phyloP scores from a whole-genome alignment of 257 asterid species.

The Gynochthodes officinalis region DNA sequence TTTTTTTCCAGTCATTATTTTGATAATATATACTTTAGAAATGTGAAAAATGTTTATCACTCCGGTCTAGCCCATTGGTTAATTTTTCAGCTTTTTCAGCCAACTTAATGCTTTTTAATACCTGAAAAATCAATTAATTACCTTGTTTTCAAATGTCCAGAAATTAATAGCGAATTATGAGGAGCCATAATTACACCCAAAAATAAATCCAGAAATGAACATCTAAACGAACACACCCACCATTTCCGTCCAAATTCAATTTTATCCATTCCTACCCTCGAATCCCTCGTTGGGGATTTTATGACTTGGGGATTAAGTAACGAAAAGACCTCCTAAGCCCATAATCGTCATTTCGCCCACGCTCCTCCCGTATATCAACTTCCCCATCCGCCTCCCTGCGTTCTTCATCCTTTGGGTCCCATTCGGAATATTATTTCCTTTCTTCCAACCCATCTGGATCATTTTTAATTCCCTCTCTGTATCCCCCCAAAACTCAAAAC shows the following conservation, averaged over 20 bases:
- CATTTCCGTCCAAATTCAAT: conserved; percentile 3
- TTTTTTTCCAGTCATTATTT: too few relatives aligned
- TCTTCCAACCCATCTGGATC: conserved; percentile 18
- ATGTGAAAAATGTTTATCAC: neutral
- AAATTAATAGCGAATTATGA: too few relatives aligned
- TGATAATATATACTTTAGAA: too few relatives aligned
- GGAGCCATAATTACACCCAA: too few relatives aligned
- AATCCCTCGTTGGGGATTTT: conserved; percentile 28
- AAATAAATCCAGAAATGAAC: conserved; percentile 4
- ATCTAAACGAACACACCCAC: conserved; percentile 5
- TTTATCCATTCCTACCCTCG: conserved; percentile 24
- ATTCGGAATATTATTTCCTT: neutral
- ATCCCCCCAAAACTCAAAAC: neutral
- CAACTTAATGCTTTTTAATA: neutral
- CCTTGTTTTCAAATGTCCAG: too few relatives aligned
- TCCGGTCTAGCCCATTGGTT: too few relatives aligned
- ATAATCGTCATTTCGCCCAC: conserved; percentile 39
- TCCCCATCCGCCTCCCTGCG: conserved; percentile 11
- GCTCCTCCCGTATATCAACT: conserved; percentile 3
- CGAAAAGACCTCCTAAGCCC: conserved; percentile 14
- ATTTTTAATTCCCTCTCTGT: conserved; percentile 2
- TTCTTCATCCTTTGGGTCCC: conserved; percentile 21
- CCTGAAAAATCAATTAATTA: neutral
- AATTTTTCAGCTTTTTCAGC: neutral
- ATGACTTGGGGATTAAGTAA: conserved; percentile 44